phyloP scores from a whole-genome alignment of 768 basidiomycete genomes.

The Gymnopilus dilepis region DNA sequence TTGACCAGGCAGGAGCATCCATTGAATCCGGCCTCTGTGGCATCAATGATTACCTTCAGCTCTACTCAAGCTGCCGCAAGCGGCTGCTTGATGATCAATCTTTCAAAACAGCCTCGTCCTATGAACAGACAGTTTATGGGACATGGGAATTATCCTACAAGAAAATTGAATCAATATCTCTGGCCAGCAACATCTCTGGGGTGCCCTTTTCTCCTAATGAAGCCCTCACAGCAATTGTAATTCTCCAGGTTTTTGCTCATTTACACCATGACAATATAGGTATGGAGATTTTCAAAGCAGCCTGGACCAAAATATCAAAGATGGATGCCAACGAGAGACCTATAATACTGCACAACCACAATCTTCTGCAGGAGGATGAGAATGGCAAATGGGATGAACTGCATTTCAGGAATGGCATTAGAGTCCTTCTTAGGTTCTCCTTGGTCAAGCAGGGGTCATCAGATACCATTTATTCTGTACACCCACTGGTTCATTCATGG shows the following conservation, averaged over 20 bases:
- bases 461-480: constrained; percentile 8
- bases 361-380: not conserved
- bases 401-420: constrained; percentile 21
- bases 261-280: constrained; percentile 24
- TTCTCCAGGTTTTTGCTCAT: constrained; percentile 24
- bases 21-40: constrained; percentile 19
- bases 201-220: not conserved
- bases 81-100: constrained; percentile 14
- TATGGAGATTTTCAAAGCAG: constrained; percentile 20
- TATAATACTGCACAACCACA: not conserved
- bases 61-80: constrained; percentile 10
- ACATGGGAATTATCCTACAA: constrained; percentile 28
- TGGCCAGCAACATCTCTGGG: not conserved
- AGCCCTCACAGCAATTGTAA: constrained; percentile 21
- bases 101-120: constrained; percentile 20
- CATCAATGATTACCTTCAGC: constrained; percentile 19
- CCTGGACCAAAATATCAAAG: constrained; percentile 2
- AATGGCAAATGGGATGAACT: constrained; percentile 18
- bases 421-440: constrained; percentile 23
- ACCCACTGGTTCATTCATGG: constrained; percentile 6
- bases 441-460: constrained; percentile 16
- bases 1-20: constrained; percentile 27
- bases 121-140: constrained; percentile 22
- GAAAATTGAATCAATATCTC: constrained; percentile 18
- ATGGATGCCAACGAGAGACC: too few species aligned